These are phyloP conservation scores for Aspergillaceae sp. DNA, from an alignment of 2,329 filamentous ascomycete species.

Conservation along the genomic window DNA sequence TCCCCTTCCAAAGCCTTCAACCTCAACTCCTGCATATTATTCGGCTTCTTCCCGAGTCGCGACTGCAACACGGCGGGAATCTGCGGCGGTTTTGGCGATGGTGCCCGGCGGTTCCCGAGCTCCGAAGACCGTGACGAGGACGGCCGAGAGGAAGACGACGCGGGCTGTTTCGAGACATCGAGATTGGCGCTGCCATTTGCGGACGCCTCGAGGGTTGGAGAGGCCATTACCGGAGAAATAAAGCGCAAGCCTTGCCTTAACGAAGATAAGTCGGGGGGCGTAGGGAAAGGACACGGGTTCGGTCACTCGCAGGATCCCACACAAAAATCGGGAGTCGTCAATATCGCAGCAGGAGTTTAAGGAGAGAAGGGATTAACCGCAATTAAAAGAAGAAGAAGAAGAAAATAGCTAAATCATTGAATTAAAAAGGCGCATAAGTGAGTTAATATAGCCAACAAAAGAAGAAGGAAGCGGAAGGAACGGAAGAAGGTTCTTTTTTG, in stretches of 20 bases:
- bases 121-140: constrained; percentile 5
- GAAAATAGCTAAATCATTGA: constrained; percentile 8
- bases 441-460: neutral
- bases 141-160: constrained; percentile 2
- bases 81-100: constrained; percentile 5
- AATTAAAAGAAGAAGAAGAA: neutral
- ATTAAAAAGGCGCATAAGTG: constrained; percentile 1
- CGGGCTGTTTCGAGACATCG: constrained; percentile 3
- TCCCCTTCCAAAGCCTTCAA: constrained; percentile 25
- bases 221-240: constrained; percentile 5
- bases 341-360: too few relatives aligned
- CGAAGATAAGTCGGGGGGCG: neutral
- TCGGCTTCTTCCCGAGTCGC: constrained; percentile 15
- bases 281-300: neutral
- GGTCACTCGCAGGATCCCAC: neutral
- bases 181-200: constrained; percentile 3
- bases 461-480: constrained; percentile 3
- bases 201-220: constrained; percentile 4
- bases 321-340: neutral
- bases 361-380: too few relatives aligned
- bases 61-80: constrained; percentile 6
- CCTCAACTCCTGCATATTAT: constrained; percentile 18
- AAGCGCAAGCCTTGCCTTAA: neutral
- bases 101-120: constrained; percentile 6
- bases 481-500: constrained; percentile 4